These are phyloP conservation scores for Colletotrichum sp. DNA, from an alignment of 2,329 filamentous ascomycete genomes.

Conservation along the genomic window DNA sequence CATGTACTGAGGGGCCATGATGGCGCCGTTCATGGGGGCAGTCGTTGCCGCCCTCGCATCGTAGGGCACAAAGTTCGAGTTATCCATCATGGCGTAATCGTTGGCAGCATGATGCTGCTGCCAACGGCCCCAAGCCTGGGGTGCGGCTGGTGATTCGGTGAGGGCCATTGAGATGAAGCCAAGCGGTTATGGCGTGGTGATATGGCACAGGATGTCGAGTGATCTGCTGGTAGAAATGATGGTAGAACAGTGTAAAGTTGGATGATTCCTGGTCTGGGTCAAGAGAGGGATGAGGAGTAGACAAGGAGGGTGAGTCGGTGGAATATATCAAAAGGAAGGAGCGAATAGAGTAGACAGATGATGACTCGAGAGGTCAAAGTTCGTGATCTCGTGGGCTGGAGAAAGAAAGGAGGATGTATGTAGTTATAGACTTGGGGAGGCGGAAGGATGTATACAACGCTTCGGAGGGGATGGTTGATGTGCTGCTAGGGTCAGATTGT, in stretches of 20 bases:
- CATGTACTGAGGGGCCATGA: constrained; percentile 52
- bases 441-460: neutral
- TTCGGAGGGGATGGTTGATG: constrained; percentile 1
- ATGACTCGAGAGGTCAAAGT: constrained; percentile 22
- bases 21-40: constrained; percentile 44
- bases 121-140: constrained; percentile 61
- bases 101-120: constrained; percentile 43
- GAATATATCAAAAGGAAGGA: constrained; percentile 5
- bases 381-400: constrained; percentile 22
- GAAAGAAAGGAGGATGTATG: constrained; percentile 10
- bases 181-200: neutral
- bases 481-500: constrained; percentile 1
- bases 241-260: neutral
- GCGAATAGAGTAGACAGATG: neutral
- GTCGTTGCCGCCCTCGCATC: constrained; percentile 44
- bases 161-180: constrained; percentile 44
- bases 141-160: constrained; percentile 46
- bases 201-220: constrained; percentile 5
- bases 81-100: constrained; percentile 55
- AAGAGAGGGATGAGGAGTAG: neutral
- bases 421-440: constrained; percentile 4
- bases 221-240: neutral
- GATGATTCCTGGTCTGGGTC: neutral
- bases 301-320: neutral
- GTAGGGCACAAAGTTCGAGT: constrained; percentile 51